These are phyloP conservation scores for Phtheirospermum japonicum DNA, from an alignment of 257 asterid species.

Conservation along the genomic window DNA sequence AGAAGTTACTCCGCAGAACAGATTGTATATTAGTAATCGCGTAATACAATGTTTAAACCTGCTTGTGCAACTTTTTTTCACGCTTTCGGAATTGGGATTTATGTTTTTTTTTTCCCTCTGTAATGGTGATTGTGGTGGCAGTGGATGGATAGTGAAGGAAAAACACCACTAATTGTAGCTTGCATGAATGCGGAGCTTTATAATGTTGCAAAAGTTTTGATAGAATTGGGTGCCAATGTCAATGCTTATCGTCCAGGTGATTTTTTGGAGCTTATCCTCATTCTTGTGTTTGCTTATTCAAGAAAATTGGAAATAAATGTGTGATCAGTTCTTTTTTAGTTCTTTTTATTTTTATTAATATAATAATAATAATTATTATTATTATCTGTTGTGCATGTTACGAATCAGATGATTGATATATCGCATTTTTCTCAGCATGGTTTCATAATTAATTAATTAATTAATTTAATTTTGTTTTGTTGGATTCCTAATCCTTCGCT, in stretches of 20 bases:
- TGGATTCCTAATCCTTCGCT: slow-evolving; percentile 18
- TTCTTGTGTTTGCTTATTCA: no score
- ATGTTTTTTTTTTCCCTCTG: not conserved
- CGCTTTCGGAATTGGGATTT: not conserved
- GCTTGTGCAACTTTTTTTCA: not conserved
- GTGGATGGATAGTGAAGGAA: slow-evolving; percentile 89
- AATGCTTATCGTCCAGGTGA: slow-evolving; percentile 85
- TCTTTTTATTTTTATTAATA: no score
- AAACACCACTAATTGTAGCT: slow-evolving; percentile 83
- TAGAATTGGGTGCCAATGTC: slow-evolving; percentile 91
- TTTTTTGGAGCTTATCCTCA: not conserved
- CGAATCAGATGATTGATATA: no score
- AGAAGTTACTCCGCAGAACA: no score
- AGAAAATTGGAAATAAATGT: no score
- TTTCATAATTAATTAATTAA: no score
- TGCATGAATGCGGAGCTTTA: slow-evolving; percentile 67
- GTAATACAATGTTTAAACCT: no score
- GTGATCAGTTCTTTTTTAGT: no score
- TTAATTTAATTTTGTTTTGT: not conserved
- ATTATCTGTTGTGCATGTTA: no score
- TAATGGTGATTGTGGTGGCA: slow-evolving; percentile 40
- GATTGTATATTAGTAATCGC: no score
- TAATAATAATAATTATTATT: no score
- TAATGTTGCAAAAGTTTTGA: slow-evolving; percentile 74
- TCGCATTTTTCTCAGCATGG: no score